Evolutionary conservation across 163 green algal genomes (phyloP).

Genomic region (Prototheca cutis): DNA sequence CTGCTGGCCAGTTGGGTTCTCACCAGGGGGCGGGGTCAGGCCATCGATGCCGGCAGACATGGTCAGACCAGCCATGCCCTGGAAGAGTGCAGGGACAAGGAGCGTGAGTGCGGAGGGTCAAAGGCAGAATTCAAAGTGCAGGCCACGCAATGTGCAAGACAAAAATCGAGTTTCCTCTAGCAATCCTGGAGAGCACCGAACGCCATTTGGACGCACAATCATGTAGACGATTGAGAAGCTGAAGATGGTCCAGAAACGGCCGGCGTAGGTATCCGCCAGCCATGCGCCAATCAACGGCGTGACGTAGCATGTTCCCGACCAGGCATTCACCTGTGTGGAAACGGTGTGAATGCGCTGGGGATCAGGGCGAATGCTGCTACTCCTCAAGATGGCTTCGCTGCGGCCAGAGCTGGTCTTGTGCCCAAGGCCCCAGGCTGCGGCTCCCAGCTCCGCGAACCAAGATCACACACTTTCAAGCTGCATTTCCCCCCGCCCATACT

Average conservation of each 20-base stretch:
- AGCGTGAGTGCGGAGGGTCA: not conserved
- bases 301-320: conserved; percentile 57
- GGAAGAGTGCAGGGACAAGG: not conserved
- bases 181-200: too few species aligned
- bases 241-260: conserved; percentile 59
- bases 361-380: not conserved
- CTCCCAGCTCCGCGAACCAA: too few species aligned
- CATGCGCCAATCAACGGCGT: conserved; percentile 56
- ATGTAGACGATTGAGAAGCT: conserved; percentile 44
- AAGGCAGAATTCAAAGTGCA: not conserved
- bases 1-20: conserved; percentile 7
- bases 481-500: too few species aligned
- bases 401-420: too few species aligned
- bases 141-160: not conserved
- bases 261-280: conserved; percentile 44
- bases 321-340: conserved; percentile 34
- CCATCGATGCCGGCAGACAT: conserved; percentile 12
- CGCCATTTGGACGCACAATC: too few species aligned
- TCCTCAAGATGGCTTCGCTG: not conserved
- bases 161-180: too few species aligned
- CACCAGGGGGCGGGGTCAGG: conserved; percentile 7
- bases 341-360: not conserved
- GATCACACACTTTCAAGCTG: too few species aligned
- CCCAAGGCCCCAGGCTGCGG: too few species aligned
- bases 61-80: conserved; percentile 16